Percentiles rank a stretch among this genome's conserved stretches.
phyloP scores from a whole-genome alignment of 306 rosid species.

The Cucumis sativus region Cucumber_9930_V3 NC_026656.2:21542501-21543000 shows the following conservation, averaged over 20 bases:
- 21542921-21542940: background rate
- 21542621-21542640: background rate
- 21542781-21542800: too few relatives aligned
- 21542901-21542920: background rate
- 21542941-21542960: too few relatives aligned
- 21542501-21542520: background rate
- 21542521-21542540: background rate
- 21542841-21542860: background rate
- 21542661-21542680: background rate
- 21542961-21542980: too few relatives aligned
- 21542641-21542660: background rate
- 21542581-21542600: background rate
- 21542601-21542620: background rate
- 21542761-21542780: too few relatives aligned
- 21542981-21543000: too few relatives aligned
- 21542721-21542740: background rate
- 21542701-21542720: background rate
- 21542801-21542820: too few relatives aligned
- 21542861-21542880: background rate
- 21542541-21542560: background rate
- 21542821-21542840: background rate
- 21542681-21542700: background rate
- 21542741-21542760: background rate
- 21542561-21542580: background rate
- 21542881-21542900: background rate